A percentile compares a stretch with the other conserved stretches of the same genome.
Conservation (phyloP, 768 basidiomycete species). For the Mycena floridula region DNA sequence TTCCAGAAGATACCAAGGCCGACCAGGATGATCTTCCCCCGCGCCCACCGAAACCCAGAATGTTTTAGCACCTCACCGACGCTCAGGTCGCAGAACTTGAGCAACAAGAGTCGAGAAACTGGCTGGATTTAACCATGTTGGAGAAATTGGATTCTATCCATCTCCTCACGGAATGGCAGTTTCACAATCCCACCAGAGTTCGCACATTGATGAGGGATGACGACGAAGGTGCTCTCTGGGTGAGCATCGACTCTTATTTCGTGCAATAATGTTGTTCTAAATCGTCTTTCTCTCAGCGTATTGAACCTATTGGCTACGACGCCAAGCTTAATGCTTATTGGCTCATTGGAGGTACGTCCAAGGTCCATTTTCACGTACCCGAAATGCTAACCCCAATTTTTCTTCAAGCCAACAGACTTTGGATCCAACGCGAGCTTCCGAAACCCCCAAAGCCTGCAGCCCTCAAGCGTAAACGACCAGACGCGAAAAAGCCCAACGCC, state of each 20-base stretch:
- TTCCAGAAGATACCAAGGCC: background rate
- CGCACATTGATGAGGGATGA: slow-evolving; percentile 72
- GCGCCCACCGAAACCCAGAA: background rate
- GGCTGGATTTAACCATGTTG: slow-evolving; percentile 67
- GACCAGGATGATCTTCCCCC: background rate
- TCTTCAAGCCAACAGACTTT: slow-evolving; percentile 75
- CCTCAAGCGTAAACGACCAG: slow-evolving; percentile 28
- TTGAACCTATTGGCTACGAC: slow-evolving; percentile 84
- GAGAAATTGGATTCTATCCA: slow-evolving; percentile 72
- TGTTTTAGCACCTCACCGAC: background rate
- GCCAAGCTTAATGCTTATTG: slow-evolving; percentile 75
- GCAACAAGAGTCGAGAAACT: slow-evolving; percentile 47
- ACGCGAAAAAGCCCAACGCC: slow-evolving; percentile 55
- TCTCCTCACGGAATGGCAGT: slow-evolving; percentile 79
- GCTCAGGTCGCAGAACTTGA: slow-evolving; percentile 4
- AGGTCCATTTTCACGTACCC: background rate
- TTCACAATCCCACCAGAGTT: slow-evolving; percentile 68
- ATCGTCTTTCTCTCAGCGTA: slow-evolving; percentile 42
- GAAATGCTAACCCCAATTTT: background rate
- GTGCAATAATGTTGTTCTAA: slow-evolving; percentile 1
- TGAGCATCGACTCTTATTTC: slow-evolving; percentile 27
- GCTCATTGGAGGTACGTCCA: slow-evolving; percentile 66
- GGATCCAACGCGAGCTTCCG: slow-evolving; percentile 74
- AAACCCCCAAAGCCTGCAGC: slow-evolving; percentile 38
- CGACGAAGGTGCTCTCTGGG: slow-evolving; percentile 76